Conservation (phyloP, 2,329 filamentous ascomycete species). For the Fusarium verrucosum region DNA sequence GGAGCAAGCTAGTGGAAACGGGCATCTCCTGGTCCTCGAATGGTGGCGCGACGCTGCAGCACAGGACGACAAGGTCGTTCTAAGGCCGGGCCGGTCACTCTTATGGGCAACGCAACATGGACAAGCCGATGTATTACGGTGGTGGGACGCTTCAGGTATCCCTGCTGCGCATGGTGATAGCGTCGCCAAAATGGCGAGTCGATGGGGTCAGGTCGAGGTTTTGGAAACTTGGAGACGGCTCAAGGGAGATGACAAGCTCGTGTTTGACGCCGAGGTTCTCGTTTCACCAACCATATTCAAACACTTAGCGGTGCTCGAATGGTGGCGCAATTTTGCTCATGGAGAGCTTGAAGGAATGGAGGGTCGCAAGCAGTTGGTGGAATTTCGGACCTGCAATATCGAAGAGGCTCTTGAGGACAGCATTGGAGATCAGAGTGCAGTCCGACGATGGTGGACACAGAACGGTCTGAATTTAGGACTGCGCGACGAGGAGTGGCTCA, state of each 20-base stretch:
- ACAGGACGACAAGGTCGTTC: conserved; percentile 65
- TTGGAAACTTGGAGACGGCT: conserved; percentile 81
- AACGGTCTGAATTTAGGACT: conserved; percentile 85
- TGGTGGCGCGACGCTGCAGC: conserved; percentile 86
- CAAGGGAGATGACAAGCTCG: conserved; percentile 71
- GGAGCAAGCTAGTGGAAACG: conserved; percentile 85
- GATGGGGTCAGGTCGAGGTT: conserved; percentile 84
- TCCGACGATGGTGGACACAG: conserved; percentile 86
- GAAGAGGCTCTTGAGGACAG: conserved; percentile 94
- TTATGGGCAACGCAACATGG: conserved; percentile 86
- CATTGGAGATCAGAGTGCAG: conserved; percentile 75
- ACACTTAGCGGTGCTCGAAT: conserved; percentile 84
- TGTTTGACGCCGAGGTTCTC: conserved; percentile 84
- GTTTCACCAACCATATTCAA: conserved; percentile 89
- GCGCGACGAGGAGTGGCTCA: conserved; percentile 90
- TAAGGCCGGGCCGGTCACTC: conserved; percentile 86
- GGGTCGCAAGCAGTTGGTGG: conserved; percentile 72
- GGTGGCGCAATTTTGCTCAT: conserved; percentile 81
- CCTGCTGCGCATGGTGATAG: conserved; percentile 81
- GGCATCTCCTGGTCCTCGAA: conserved; percentile 84
- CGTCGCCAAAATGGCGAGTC: conserved; percentile 84
- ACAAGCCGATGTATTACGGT: conserved; percentile 78
- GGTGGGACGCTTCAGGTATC: conserved; percentile 88
- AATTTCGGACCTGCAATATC: conserved; percentile 95
- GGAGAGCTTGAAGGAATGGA: conserved; percentile 64